A percentile compares a stretch with the other conserved stretches of the same genome.
These are phyloP conservation scores for Ophiostoma sp. DNA, from an alignment of 2,329 filamentous ascomycete genomes.

Conservation along the genomic window DNA sequence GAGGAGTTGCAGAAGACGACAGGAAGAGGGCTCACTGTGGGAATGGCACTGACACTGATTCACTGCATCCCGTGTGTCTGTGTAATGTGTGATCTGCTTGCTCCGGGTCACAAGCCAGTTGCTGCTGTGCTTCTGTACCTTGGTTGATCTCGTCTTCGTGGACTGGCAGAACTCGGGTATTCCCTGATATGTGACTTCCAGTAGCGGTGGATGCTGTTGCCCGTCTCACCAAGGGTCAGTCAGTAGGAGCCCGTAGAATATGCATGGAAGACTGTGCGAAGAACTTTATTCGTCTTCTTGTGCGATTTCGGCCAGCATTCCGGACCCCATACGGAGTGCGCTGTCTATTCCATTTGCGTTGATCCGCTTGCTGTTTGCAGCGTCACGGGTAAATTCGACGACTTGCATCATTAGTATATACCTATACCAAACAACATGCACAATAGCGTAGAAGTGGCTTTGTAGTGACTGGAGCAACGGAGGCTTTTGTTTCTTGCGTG, in stretches of 20 bases:
- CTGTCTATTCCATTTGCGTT: background rate
- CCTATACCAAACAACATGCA: background rate
- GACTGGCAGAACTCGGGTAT: too few relatives aligned
- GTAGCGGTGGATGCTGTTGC: background rate
- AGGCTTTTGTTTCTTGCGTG: too few relatives aligned
- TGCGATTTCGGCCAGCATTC: too few relatives aligned
- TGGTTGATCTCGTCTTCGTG: too few relatives aligned
- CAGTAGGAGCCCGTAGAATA: background rate
- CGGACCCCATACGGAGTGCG: too few relatives aligned
- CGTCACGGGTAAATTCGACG: background rate
- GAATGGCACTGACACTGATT: too few relatives aligned
- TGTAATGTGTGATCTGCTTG: background rate
- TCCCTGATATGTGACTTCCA: too few relatives aligned
- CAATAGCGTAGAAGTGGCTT: too few relatives aligned
- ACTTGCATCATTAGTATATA: background rate
- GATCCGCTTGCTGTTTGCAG: background rate
- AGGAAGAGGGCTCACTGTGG: too few relatives aligned
- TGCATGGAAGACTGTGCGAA: conserved; percentile 1
- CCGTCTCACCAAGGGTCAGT: background rate
- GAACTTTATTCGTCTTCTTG: conserved; percentile 5
- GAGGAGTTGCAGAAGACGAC: background rate
- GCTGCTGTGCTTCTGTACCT: background rate
- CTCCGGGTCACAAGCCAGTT: background rate
- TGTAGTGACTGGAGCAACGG: too few relatives aligned
- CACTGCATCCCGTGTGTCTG: background rate